Evolutionary conservation across 225 moss, liverwort and hornwort genomes (phyloP).

Genomic region (Straminergon stramineum): DNA sequence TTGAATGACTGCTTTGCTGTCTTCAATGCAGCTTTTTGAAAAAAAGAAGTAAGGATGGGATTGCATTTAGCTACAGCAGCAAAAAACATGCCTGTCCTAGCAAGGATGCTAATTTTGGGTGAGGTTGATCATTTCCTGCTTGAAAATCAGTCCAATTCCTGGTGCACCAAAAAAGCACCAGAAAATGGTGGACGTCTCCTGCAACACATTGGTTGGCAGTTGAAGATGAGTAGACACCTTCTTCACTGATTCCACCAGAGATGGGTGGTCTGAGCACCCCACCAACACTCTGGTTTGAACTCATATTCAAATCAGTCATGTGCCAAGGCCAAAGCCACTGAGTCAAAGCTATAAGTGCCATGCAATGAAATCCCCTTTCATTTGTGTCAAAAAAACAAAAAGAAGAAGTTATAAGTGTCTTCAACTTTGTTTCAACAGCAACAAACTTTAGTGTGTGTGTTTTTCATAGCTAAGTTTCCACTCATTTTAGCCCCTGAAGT

Average conservation of each 20-base stretch:
- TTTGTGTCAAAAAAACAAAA: too few species aligned
- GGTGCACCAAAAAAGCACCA: fast-evolving
- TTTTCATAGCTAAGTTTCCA: too few species aligned
- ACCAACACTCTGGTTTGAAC: fast-evolving
- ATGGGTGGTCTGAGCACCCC: too few species aligned
- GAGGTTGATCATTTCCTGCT: neutral
- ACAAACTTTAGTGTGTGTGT: too few species aligned
- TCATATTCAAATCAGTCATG: fast-evolving
- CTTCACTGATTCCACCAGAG: too few species aligned
- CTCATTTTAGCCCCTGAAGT: neutral
- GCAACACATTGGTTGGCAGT: neutral
- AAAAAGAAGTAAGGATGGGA: neutral
- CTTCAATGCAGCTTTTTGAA: neutral
- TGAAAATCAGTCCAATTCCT: neutral
- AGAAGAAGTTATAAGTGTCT: too few species aligned
- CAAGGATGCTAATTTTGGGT: neutral
- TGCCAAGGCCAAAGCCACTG: too few species aligned
- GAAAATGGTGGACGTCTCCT: too few species aligned
- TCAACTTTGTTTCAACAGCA: too few species aligned
- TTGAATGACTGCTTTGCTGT: neutral
- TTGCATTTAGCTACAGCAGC: fast-evolving
- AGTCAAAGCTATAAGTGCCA: neutral
- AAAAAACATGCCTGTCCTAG: neutral
- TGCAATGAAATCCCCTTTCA: too few species aligned
- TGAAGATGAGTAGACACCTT: too few species aligned